A percentile compares a stretch with the other conserved stretches of the same genome.
These are phyloP conservation scores for Aspergillus carbonarius DNA, from an alignment of 2,329 filamentous ascomycete species.

Conservation along the genomic window DNA sequence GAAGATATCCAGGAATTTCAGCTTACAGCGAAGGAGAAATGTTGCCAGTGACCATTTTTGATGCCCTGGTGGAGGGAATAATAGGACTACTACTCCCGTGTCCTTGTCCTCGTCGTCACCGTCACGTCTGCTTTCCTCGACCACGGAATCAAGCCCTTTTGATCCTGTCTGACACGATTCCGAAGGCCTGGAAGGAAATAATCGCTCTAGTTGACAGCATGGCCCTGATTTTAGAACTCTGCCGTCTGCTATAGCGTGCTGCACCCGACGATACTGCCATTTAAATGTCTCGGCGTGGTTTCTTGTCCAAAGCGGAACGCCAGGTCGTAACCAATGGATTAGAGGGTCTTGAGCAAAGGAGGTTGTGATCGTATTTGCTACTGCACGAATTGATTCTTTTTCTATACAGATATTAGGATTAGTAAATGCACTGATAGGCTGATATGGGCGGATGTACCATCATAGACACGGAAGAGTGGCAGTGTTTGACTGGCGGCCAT, in stretches of 20 bases:
- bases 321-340: constrained; percentile 26
- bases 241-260: constrained; percentile 20
- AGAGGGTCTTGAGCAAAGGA: constrained; percentile 28
- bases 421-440: neutral
- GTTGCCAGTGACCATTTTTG: constrained; percentile 15
- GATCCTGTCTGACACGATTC: neutral
- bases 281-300: constrained; percentile 6
- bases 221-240: constrained; percentile 19
- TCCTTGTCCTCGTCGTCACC: constrained; percentile 1
- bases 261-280: constrained; percentile 28
- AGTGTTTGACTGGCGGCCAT: neutral
- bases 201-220: constrained; percentile 9
- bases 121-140: neutral
- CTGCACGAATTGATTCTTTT: constrained; percentile 8
- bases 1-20: constrained; percentile 19
- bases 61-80: constrained; percentile 20
- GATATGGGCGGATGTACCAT: constrained; percentile 2
- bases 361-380: constrained; percentile 22
- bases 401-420: constrained; percentile 10
- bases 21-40: constrained; percentile 11
- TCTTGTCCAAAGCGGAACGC: constrained; percentile 16
- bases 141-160: neutral
- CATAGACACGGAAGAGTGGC: constrained; percentile 11
- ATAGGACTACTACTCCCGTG: constrained; percentile 20
- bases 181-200: constrained; percentile 4